phyloP scores from a whole-genome alignment of 1,284 basidiomycete species.

The Apiotrichum gamsii region DNA sequence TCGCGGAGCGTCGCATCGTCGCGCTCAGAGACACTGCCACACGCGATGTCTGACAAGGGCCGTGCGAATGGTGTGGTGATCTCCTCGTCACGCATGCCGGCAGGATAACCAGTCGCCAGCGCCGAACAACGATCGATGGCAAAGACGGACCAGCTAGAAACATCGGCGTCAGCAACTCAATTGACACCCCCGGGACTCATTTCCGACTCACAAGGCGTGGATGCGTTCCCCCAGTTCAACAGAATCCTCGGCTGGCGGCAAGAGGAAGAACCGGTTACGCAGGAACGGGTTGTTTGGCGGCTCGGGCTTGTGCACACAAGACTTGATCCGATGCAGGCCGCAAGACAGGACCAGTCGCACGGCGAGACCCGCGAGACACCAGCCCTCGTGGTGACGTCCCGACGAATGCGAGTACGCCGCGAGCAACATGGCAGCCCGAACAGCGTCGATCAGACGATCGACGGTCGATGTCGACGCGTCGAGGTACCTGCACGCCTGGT shows the following conservation, averaged over 20 bases:
- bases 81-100: slow-evolving; percentile 31
- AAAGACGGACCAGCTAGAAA: slow-evolving; percentile 34
- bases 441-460: slow-evolving; percentile 39
- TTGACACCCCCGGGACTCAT: too few species aligned
- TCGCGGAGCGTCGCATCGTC: slow-evolving; percentile 38
- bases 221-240: slow-evolving; percentile 42
- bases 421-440: slow-evolving; percentile 37
- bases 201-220: slow-evolving; percentile 34
- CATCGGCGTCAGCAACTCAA: slow-evolving; percentile 1
- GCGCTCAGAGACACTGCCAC: slow-evolving; percentile 26
- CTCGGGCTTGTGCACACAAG: slow-evolving; percentile 22
- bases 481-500: slow-evolving; percentile 29
- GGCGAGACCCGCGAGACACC: slow-evolving; percentile 33
- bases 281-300: slow-evolving; percentile 27
- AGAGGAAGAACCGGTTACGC: slow-evolving; percentile 28
- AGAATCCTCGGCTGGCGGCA: slow-evolving; percentile 38
- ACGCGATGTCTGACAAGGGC: slow-evolving; percentile 30
- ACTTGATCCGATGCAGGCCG: slow-evolving; percentile 39
- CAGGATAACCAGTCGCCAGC: slow-evolving; percentile 36
- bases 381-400: slow-evolving; percentile 41
- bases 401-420: slow-evolving; percentile 37
- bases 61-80: slow-evolving; percentile 39
- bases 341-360: slow-evolving; percentile 35
- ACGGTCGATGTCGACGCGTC: slow-evolving; percentile 31
- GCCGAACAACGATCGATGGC: slow-evolving; percentile 36